phyloP scores from a whole-genome alignment of 2,329 filamentous ascomycete genomes.

The Paramyrothecium sp. region DNA sequence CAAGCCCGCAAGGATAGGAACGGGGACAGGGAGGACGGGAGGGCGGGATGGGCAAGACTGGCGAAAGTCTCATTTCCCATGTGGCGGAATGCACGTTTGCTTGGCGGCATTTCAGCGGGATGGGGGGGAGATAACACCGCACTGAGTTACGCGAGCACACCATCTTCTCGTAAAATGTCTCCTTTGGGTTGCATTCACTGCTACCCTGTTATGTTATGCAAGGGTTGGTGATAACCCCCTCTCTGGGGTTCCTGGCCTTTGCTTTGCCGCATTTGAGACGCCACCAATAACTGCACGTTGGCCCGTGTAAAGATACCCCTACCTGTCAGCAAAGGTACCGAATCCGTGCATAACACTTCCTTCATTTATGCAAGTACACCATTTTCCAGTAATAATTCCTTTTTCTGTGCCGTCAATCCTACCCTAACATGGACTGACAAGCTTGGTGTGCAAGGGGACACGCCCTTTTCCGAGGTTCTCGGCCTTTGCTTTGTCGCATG shows the following conservation, averaged over 20 bases:
- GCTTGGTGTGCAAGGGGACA: no score
- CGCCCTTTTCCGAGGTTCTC: no score
- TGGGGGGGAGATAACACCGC: neutral
- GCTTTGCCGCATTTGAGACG: neutral
- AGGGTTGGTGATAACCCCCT: neutral
- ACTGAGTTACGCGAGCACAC: neutral
- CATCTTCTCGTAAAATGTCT: neutral
- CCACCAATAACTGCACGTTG: neutral
- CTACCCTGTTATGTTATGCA: neutral
- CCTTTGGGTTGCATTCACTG: neutral
- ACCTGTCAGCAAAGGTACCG: neutral
- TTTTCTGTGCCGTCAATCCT: no score
- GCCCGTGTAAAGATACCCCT: neutral
- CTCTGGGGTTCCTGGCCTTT: neutral
- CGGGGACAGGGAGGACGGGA: neutral
- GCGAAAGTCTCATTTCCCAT: neutral
- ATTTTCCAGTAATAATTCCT: no score
- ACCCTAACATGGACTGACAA: no score
- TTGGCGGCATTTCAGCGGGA: neutral
- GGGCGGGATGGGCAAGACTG: neutral
- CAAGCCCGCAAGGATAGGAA: neutral
- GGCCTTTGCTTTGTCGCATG: no score
- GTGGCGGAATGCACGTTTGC: neutral
- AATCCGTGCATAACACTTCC: no score
- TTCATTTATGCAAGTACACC: no score